A percentile compares a stretch with the other conserved stretches of the same genome.
Conservation (phyloP, 352 stramenopile species). For the Globisporangium parvum region DNA sequence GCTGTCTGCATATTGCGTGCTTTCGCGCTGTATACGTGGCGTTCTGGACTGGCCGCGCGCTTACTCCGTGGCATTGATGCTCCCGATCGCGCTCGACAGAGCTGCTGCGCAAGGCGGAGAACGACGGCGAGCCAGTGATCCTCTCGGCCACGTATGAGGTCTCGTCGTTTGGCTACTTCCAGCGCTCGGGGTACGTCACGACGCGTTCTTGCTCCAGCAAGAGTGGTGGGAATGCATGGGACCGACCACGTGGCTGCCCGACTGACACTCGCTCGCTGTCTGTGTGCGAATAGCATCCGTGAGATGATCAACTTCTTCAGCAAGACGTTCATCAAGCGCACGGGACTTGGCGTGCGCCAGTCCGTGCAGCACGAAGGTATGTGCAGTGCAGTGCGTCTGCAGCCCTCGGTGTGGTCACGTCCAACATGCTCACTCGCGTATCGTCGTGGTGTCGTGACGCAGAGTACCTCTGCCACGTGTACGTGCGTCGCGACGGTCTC, state of each 20-base stretch:
- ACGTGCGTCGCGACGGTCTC: conserved; percentile 95
- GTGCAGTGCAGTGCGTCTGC: too few species aligned
- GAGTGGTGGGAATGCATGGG: too few species aligned
- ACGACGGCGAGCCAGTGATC: conserved; percentile 55
- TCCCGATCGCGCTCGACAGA: conserved; percentile 22
- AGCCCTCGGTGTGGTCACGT: not conserved
- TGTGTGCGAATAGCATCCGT: conserved; percentile 67
- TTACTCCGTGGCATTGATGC: too few species aligned
- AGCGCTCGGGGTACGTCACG: conserved; percentile 64
- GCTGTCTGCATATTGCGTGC: not conserved
- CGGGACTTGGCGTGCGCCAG: conserved; percentile 93
- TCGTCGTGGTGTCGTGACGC: conserved; percentile 3
- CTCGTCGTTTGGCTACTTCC: conserved; percentile 83
- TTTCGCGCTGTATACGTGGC: not conserved
- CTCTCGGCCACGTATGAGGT: conserved; percentile 68
- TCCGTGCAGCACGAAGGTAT: conserved; percentile 96
- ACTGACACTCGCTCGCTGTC: not conserved
- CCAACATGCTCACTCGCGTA: conserved; percentile 2
- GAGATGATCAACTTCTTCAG: conserved; percentile 99
- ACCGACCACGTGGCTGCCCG: not conserved
- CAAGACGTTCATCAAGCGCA: conserved; percentile 98
- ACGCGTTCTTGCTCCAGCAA: not conserved
- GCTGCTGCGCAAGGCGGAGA: conserved; percentile 58
- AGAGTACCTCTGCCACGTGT: conserved; percentile 98
- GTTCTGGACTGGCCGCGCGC: too few species aligned